Evolutionary conservation across 441 rosid species (phyloP), one percentile per base, ranked within the genome.

Genomic region (Croton setiger): DNA sequence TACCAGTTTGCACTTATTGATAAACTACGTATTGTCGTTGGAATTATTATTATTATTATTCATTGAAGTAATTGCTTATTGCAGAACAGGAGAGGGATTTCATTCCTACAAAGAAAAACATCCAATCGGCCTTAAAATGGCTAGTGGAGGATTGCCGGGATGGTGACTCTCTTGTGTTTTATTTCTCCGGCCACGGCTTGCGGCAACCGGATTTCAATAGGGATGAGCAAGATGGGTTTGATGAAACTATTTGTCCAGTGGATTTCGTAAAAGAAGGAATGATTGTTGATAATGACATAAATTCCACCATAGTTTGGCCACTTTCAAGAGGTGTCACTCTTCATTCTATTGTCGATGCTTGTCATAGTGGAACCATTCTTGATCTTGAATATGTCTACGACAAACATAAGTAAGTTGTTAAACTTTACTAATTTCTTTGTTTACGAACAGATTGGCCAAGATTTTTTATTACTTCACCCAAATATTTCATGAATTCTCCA

Each of bases 331-430:
- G 87, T 15, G 88, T 80, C 59, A 83, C 76, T 31, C 92, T 85
- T 66, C 89, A 87, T 53, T 82, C 89, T 47, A 76, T 85, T 44
- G 75, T 87, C 21, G 91, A 87, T 75, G 82, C 89, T 73, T 85
- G 86, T 60, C 89, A 87, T 39, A 85, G 89, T 36, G 91, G 89
- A 59, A 87, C 89, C n/a, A 67, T 85, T 12, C 87, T 85, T 36
- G 85, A 87, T 74, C 82, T 87, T 23, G 65, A 71, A 7, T 33
- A 73, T 54, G 72, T 79, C 17, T 87, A 82, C 77, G 57, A 78
- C 69, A 63, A 4, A 48, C 2, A 67, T 4, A 7, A 6, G 87
- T 82, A 74, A 79, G 81, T 70, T 17, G 31, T 39, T 1, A 7
- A 5, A 27, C 31, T 27, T 27, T 27, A 27, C 31, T 27, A 27